Evolutionary conservation across 495 filamentous ascomycete genomes (phyloP).

Genomic region (Physcia stellaris): DNA sequence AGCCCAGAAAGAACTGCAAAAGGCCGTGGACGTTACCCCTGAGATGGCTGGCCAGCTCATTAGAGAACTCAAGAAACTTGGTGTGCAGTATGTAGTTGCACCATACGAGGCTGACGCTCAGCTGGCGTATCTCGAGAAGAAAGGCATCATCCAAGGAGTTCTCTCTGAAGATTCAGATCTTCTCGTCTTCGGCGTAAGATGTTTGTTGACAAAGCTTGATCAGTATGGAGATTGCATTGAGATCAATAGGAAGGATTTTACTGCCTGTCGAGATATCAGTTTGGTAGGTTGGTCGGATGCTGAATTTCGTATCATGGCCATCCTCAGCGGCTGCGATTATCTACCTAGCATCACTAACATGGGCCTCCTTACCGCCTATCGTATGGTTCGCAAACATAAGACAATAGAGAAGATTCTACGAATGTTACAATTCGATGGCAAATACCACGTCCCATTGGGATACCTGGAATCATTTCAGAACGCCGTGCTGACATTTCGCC

Average conservation of each 20-base stretch:
- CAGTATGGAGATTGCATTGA: constrained; percentile 87
- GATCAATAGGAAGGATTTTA: constrained; percentile 77
- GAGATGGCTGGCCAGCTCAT: constrained; percentile 89
- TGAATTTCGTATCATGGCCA: constrained; percentile 91
- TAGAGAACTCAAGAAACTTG: constrained; percentile 68
- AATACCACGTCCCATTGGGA: constrained; percentile 59
- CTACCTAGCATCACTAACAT: constrained; percentile 67
- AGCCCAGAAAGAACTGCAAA: constrained; percentile 80
- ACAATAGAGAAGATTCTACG: constrained; percentile 69
- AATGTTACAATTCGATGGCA: constrained; percentile 75
- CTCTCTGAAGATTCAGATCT: constrained; percentile 96
- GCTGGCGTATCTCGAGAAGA: constrained; percentile 79
- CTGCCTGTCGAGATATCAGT: constrained; percentile 73
- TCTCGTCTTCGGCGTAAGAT: constrained; percentile 83
- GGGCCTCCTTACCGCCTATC: constrained; percentile 87
- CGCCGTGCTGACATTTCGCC: constrained; percentile 83
- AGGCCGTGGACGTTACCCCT: constrained; percentile 90
- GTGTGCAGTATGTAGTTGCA: constrained; percentile 81
- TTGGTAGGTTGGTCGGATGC: constrained; percentile 82
- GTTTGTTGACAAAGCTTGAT: constrained; percentile 86
- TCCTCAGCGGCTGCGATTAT: constrained; percentile 97
- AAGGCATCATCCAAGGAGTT: constrained; percentile 71
- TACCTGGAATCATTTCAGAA: constrained; percentile 68
- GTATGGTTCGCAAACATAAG: constrained; percentile 79
- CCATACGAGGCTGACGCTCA: constrained; percentile 98